phyloP scores from a whole-genome alignment of 2,329 filamentous ascomycete genomes.

The Ophidiomyces ophidiicola region DNA sequence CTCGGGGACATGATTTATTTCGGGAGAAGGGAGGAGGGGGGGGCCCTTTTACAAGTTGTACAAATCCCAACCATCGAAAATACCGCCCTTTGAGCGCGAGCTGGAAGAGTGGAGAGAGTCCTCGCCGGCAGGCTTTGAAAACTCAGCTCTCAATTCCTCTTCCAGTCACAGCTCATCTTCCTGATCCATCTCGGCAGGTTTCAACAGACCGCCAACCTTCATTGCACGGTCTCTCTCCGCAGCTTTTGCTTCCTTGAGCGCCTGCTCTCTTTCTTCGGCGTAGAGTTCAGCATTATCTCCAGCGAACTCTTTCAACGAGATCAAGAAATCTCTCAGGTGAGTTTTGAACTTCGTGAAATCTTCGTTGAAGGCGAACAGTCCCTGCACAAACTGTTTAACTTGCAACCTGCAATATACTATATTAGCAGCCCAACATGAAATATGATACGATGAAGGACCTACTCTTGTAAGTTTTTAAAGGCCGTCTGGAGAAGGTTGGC shows the following conservation, averaged over 20 bases:
- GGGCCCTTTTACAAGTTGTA: conserved; percentile 43
- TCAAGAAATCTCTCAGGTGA: conserved; percentile 89
- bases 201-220: conserved; percentile 90
- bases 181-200: conserved; percentile 89
- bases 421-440: conserved; percentile 11
- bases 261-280: conserved; percentile 87
- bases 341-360: conserved; percentile 92
- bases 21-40: not conserved
- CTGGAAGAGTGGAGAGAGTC: not conserved
- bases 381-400: conserved; percentile 81
- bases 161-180: conserved; percentile 74
- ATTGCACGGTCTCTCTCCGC: conserved; percentile 83
- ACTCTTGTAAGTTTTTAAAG: conserved; percentile 86
- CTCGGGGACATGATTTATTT: not conserved
- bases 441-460: conserved; percentile 33
- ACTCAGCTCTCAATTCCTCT: conserved; percentile 53
- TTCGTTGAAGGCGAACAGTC: conserved; percentile 75
- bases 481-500: conserved; percentile 73
- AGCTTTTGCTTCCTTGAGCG: conserved; percentile 69
- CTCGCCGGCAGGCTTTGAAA: conserved; percentile 16
- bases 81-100: not conserved
- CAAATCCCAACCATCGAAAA: conserved; percentile 52
- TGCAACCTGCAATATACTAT: conserved; percentile 50
- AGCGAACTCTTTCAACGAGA: conserved; percentile 91
- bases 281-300: conserved; percentile 92